phyloP scores from a whole-genome alignment of 306 rosid genomes.

The Pyrus communis region DNA sequence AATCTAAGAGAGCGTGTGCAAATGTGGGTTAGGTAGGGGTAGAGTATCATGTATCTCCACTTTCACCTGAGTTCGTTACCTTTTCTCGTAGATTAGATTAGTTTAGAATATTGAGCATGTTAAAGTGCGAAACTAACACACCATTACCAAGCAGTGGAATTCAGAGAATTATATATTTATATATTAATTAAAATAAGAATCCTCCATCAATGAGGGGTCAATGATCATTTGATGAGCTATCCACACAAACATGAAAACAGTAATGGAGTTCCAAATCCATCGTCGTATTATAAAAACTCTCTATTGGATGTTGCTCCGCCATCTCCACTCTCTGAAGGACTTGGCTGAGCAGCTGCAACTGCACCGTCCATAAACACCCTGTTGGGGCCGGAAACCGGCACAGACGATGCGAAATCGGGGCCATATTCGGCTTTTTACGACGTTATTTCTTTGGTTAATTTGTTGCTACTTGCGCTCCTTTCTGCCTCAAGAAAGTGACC shows the following conservation, averaged over 20 bases:
- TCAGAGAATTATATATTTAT: not conserved
- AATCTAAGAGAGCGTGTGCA: not conserved
- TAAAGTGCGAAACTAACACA: not conserved
- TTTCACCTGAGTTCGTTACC: not conserved
- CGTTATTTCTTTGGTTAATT: constrained; percentile 23
- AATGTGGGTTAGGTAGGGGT: not conserved
- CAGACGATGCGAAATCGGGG: constrained; percentile 15
- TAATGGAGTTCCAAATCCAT: constrained; percentile 25
- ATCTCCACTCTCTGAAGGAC: constrained; percentile 14
- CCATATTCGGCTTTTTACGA: constrained; percentile 1
- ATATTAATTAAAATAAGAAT: not conserved
- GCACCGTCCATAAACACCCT: constrained; percentile 21
- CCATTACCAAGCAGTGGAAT: not conserved
- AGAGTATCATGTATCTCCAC: not conserved
- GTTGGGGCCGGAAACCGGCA: constrained; percentile 11
- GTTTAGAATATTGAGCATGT: not conserved
- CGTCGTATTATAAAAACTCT: constrained; percentile 20
- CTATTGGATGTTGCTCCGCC: constrained; percentile 16
- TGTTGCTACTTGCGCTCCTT: constrained; percentile 30
- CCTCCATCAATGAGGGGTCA: not conserved
- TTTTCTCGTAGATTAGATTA: not conserved
- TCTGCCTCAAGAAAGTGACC: constrained; percentile 68
- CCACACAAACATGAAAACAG: constrained; percentile 38
- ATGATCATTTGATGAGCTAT: constrained; percentile 9
- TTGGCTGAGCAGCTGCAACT: constrained; percentile 25